Base-by-base conservation (phyloP, 176 grass and related monocot genomes). In the Pontederia paniculata region DNA sequence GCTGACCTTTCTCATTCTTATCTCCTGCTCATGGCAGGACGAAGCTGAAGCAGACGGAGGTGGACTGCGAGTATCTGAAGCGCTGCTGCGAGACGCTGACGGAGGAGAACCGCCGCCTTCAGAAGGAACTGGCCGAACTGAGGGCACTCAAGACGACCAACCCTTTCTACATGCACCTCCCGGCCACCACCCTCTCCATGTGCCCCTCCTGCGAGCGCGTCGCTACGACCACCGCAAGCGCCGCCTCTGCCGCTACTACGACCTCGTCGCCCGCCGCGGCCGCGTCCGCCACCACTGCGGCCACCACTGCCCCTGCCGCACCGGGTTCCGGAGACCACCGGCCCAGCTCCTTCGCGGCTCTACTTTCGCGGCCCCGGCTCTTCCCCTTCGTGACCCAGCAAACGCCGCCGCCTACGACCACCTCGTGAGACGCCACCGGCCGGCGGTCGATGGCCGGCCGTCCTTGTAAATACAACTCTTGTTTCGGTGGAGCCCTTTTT, bases 1-100 rank as follows among this genome's bases (percentile, higher is more conserved):
- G n/a, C 1, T 21, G 52, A 55, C 1, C 4, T 13, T 12, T 50
- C 48, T 16, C 12, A 16, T n/a, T 45, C 15, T 7, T n/a, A 44
- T 12, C 37, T 44, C 58, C 41, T 18, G 17, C n/a, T 44, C 23
- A 20, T 44, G n/a, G n/a, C 86, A 98, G 94, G 78, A 93, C 94
- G 62, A 99, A 99, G 80, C 80, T 99, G 87, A 99, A 99, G 75
- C 94, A 99, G 51, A 99, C 94, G n/a, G 94, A 99, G 66, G 87
- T 87, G 48, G 83, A 93, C 74, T 99, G 87, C 63, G 83, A 93
- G 77, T 88, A 99, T 77, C 76, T 99, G 67, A 99, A 99, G 75
- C 87, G 94, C 9, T 99, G 87, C 75, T 99, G 94, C 83, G 87
- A 99, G 81, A 84, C 80, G 52, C 80, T 99, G n/a, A 99, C 87